Base-by-base conservation (phyloP, 306 rosid species). In the Vicia villosa region DNA sequence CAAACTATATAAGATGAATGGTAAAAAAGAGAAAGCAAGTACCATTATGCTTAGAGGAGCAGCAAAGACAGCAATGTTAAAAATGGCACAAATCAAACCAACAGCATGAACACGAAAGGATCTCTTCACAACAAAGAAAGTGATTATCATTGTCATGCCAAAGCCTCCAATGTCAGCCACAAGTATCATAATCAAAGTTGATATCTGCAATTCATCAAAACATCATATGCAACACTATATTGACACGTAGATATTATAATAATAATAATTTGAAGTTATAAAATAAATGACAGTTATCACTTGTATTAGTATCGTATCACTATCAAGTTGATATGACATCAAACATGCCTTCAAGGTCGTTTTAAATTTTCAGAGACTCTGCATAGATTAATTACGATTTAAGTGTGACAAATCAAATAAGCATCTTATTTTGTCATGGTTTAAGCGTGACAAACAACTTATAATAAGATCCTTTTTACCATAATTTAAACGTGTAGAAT, bases 21-120 rank as follows among this genome's bases (percentile, higher is more conserved):
- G 19, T 69, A 46, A 37, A 43, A 38, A 50, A 41, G 26, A 72
- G 8, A 9, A 47, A 12, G 5, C 16, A 36, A 4, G 5, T 71
- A 89, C 96, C 96, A 86, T 84, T 56, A 83, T 86, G 82, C 88
- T 89, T 37, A 89, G 66, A 62, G 96, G 92, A 69, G 96, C 86
- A 22, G 90, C 90, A 63, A 86, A 89, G 0, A 89, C 96, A 13
- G 88, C 86, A 46, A 89, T 74, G 69, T 84, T 89, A 9, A 86
- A 86, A 73, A 80, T 30, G 63, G 88, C 92, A 16, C 86, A 86
- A 21, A 83, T 38, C 88, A 78, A 76, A 45, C 96, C 96, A 70
- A 86, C 86, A 2, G 76, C 74, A 8, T 66, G 72, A 20, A 74
- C 70, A 5, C 88, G 87, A 0, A 26, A 40, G 5, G 34, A 0